Evolutionary conservation across 345 rosid species (phyloP).

Genomic region (Eucalyptus polyanthemos): DNA sequence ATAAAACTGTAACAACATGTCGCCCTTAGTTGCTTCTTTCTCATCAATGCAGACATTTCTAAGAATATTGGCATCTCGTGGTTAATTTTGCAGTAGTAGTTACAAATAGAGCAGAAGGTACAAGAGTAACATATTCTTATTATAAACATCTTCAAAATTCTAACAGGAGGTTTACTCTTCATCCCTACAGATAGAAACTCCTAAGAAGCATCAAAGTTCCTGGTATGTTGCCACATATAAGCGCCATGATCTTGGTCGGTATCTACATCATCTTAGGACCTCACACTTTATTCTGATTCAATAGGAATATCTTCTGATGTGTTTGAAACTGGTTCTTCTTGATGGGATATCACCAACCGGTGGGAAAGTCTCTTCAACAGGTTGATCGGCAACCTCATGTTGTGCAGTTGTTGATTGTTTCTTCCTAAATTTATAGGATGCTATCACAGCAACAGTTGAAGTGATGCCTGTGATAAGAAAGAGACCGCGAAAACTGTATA

Average conservation of each 20-base stretch:
- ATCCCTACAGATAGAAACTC: neutral
- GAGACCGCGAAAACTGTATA: conserved; percentile 3
- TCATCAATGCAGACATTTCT: neutral
- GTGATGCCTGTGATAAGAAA: conserved; percentile 6
- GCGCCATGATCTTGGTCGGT: neutral
- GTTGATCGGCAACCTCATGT: neutral
- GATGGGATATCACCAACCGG: neutral
- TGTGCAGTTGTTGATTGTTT: neutral
- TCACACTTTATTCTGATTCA: neutral
- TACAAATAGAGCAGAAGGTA: neutral
- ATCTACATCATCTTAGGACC: neutral
- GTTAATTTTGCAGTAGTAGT: neutral
- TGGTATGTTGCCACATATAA: neutral
- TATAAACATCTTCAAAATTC: neutral
- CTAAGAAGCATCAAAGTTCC: neutral
- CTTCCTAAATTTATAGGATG: neutral
- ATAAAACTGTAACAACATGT: neutral
- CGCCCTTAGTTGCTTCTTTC: neutral
- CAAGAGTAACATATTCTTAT: neutral
- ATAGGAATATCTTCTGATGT: neutral
- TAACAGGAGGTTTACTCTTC: no score
- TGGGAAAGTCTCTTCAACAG: neutral
- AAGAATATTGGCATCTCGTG: neutral
- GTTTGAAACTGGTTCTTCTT: neutral
- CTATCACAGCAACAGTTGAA: neutral